Evolutionary conservation across 345 rosid genomes (phyloP).

Genomic region (Brassica rapa): DNA sequence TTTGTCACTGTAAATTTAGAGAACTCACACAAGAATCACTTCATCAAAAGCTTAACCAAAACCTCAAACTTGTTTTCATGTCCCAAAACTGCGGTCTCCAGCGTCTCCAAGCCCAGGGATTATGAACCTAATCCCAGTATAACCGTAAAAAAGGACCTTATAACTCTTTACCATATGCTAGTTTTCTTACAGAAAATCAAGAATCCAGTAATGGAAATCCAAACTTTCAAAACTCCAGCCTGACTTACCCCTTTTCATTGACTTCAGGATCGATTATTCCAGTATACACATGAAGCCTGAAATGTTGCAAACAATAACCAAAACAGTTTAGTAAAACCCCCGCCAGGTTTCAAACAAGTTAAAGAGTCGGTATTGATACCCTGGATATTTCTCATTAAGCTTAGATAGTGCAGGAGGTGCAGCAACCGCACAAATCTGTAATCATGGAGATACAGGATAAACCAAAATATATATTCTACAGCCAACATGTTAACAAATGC

Average conservation of each 20-base stretch:
- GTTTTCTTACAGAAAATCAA: neutral
- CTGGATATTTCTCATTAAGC: slow-evolving; percentile 91
- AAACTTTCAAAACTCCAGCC: neutral
- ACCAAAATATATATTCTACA: neutral
- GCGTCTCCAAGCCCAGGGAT: slow-evolving; percentile 99
- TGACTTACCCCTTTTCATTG: slow-evolving; percentile 76
- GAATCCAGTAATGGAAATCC: neutral
- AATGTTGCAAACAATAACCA: slow-evolving; percentile 22
- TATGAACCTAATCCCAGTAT: slow-evolving; percentile 56
- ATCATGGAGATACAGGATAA: slow-evolving; percentile 4
- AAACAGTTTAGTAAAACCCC: neutral
- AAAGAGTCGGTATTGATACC: slow-evolving; percentile 52
- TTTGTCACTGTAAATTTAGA: neutral
- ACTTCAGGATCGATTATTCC: slow-evolving; percentile 86
- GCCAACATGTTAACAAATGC: neutral
- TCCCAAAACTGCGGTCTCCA: slow-evolving; percentile 93
- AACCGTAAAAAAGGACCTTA: neutral
- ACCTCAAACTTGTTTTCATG: slow-evolving; percentile 30
- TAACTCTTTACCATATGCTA: neutral
- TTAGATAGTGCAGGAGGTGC: slow-evolving; percentile 92
- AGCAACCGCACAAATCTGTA: slow-evolving; percentile 89
- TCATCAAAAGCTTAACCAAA: slow-evolving; percentile 7
- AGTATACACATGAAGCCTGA: slow-evolving; percentile 90
- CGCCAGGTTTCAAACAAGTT: neutral
- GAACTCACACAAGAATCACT: slow-evolving; percentile 10